Evolutionary conservation across 495 filamentous ascomycete genomes (phyloP).

Genomic region (Penicillium argentinense): DNA sequence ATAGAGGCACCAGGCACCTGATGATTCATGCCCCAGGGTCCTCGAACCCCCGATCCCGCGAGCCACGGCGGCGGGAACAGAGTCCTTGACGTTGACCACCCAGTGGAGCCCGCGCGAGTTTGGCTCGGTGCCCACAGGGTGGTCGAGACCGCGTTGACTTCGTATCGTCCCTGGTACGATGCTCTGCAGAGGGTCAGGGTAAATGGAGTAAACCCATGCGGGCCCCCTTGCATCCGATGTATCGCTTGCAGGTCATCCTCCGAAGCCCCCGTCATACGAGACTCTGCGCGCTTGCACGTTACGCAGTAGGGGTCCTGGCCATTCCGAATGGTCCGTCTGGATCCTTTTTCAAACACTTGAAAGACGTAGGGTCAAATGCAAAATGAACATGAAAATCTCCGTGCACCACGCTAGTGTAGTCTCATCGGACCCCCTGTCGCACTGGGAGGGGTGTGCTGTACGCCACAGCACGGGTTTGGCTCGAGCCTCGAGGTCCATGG

Average conservation of each 20-base stretch:
- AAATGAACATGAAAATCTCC: conserved; percentile 17
- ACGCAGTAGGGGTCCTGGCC: conserved; percentile 19
- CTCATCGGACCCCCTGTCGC: conserved; percentile 5
- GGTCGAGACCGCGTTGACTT: neutral
- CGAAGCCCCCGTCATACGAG: conserved; percentile 20
- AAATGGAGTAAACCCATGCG: no score
- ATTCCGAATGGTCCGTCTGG: conserved; percentile 26
- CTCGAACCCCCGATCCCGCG: neutral
- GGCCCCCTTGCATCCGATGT: conserved; percentile 25
- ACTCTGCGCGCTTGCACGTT: conserved; percentile 9
- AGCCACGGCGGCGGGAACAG: no score
- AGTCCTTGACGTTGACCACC: conserved; percentile 28
- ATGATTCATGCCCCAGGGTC: conserved; percentile 9
- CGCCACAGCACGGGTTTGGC: conserved; percentile 1
- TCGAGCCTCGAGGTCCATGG: conserved; percentile 1
- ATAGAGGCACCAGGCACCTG: conserved; percentile 28
- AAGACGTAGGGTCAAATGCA: no score
- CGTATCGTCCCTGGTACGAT: no score
- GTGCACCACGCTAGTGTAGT: neutral
- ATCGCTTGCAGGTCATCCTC: conserved; percentile 11
- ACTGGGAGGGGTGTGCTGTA: no score
- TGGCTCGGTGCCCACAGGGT: conserved; percentile 11
- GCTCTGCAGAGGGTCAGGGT: no score
- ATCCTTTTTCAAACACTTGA: conserved; percentile 3
- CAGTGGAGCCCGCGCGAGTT: conserved; percentile 7